phyloP scores from a whole-genome alignment of 768 basidiomycete genomes.

The Trametes coccinea region DNA sequence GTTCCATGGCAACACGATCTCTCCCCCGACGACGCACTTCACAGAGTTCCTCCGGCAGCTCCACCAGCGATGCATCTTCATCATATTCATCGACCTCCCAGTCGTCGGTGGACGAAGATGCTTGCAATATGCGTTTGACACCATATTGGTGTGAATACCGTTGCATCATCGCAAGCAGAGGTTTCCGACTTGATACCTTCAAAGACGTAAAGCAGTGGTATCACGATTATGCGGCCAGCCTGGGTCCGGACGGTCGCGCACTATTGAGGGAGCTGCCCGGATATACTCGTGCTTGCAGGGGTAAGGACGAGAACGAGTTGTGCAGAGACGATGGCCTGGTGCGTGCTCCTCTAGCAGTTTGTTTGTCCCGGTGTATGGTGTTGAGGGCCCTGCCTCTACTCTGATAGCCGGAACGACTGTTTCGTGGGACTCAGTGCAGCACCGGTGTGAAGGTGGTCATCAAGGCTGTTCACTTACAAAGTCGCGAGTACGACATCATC shows the following conservation, averaged over 20 bases:
- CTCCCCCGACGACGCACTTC: slow-evolving; percentile 5
- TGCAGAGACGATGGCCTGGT: slow-evolving; percentile 76
- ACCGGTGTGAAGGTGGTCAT: slow-evolving; percentile 59
- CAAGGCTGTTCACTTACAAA: slow-evolving; percentile 65
- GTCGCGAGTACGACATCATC: slow-evolving; percentile 64
- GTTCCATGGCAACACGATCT: slow-evolving; percentile 5
- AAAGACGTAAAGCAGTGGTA: slow-evolving; percentile 66
- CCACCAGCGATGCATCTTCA: slow-evolving; percentile 21
- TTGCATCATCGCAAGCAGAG: slow-evolving; percentile 46
- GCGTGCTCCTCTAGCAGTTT: slow-evolving; percentile 29
- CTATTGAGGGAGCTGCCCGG: slow-evolving; percentile 32
- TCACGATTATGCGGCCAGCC: slow-evolving; percentile 33
- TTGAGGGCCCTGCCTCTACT: neutral
- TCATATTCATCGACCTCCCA: slow-evolving; percentile 43
- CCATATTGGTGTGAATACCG: slow-evolving; percentile 66
- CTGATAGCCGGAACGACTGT: slow-evolving; percentile 66
- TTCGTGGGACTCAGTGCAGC: slow-evolving; percentile 57
- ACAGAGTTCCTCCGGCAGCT: neutral
- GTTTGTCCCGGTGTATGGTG: neutral
- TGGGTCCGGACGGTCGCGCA: slow-evolving; percentile 21
- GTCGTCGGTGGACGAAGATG: slow-evolving; percentile 51
- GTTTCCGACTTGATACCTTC: slow-evolving; percentile 68
- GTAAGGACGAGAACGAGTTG: slow-evolving; percentile 55
- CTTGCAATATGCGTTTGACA: slow-evolving; percentile 54
- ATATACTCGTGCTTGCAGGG: slow-evolving; percentile 36